These are phyloP conservation scores for Phytophthora pini DNA, from an alignment of 352 stramenopile genomes.

Conservation along the genomic window DNA sequence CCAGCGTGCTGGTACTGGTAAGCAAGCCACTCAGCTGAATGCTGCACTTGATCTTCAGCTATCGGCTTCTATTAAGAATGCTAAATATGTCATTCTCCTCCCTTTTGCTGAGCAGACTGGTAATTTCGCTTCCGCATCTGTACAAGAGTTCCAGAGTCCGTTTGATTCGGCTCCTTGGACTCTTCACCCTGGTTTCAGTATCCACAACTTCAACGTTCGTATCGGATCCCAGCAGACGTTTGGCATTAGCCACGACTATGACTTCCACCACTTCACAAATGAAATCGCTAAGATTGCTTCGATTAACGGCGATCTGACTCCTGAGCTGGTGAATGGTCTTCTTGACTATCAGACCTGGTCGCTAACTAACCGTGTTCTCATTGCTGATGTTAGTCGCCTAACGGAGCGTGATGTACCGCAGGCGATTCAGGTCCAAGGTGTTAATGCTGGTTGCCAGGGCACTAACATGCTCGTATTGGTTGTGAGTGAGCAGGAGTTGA, in stretches of 20 bases:
- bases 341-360: conserved; percentile 4
- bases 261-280: not conserved
- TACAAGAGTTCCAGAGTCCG: not conserved
- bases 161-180: conserved; percentile 5
- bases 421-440: not conserved
- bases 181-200: not conserved
- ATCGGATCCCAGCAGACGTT: not conserved
- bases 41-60: conserved; percentile 2
- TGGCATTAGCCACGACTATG: not conserved
- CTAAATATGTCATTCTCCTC: not conserved
- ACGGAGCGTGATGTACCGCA: not conserved
- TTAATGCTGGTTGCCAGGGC: not conserved
- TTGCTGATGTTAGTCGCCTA: not conserved
- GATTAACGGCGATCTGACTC: conserved; percentile 24
- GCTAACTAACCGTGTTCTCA: not conserved
- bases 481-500: conserved; percentile 15
- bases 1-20: conserved; percentile 2
- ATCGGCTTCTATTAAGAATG: conserved; percentile 7
- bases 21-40: conserved; percentile 1
- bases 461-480: conserved; percentile 27
- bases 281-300: conserved; percentile 1
- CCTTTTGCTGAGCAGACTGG: conserved; percentile 4
- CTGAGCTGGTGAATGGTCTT: not conserved
- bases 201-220: conserved; percentile 6
- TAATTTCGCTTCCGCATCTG: not conserved